phyloP scores from a whole-genome alignment of 257 asterid species.

The Primulina eburnea region DNA sequence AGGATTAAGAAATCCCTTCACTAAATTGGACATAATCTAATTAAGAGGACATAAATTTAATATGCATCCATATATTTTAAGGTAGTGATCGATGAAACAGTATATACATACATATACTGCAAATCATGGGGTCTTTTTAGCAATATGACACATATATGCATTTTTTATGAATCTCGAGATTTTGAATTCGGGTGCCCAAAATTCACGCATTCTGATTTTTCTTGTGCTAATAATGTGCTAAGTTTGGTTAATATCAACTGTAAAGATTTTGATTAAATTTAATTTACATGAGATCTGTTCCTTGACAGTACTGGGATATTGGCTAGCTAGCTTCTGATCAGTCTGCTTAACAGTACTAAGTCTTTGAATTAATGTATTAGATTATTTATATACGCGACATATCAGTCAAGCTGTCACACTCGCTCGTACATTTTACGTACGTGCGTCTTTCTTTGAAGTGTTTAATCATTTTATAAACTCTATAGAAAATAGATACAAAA shows the following conservation, averaged over 20 bases:
- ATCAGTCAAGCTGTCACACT: background rate
- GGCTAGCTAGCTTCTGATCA: background rate
- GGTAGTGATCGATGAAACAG: conserved; percentile 9
- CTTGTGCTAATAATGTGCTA: background rate
- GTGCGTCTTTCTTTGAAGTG: no score
- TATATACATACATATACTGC: conserved; percentile 12
- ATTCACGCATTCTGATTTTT: conserved; percentile 24
- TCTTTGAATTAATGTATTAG: background rate
- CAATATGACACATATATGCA: background rate
- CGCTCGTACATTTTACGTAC: background rate
- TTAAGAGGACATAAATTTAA: conserved; percentile 4
- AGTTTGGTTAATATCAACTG: background rate
- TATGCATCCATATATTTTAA: no score
- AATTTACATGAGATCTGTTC: background rate
- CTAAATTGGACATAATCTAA: conserved; percentile 1
- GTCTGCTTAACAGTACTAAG: background rate
- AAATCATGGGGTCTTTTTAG: conserved; percentile 2
- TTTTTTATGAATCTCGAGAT: background rate
- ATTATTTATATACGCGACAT: background rate
- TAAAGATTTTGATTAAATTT: no score
- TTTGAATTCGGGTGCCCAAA: conserved; percentile 17
- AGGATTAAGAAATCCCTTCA: background rate
- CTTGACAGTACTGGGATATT: background rate
- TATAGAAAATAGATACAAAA: no score
- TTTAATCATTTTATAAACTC: background rate